Evolutionary conservation across 768 basidiomycete genomes (phyloP).

Genomic region (Leccinum disarticulatum): DNA sequence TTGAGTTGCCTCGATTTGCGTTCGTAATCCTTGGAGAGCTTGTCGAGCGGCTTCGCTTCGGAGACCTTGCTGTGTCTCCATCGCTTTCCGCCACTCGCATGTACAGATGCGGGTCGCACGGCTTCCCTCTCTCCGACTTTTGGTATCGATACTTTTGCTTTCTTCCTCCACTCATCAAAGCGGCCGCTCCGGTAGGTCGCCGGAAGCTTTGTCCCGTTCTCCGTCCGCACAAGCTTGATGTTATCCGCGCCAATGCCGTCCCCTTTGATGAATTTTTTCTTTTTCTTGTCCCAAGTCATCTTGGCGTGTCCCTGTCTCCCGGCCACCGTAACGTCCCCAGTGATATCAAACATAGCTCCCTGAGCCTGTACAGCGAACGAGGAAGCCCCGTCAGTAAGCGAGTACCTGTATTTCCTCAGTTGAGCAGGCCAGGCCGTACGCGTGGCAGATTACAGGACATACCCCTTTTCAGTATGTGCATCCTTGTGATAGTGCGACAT

Average conservation of each 20-base stretch:
- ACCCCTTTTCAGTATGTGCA: constrained; percentile 89
- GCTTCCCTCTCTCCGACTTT: constrained; percentile 81
- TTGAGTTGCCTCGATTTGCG: constrained; percentile 63
- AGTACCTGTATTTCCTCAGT: constrained; percentile 57
- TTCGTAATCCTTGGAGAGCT: constrained; percentile 68
- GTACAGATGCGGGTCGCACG: constrained; percentile 32
- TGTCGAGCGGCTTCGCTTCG: constrained; percentile 76
- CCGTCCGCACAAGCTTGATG: constrained; percentile 89
- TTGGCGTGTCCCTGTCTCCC: constrained; percentile 57
- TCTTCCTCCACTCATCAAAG: constrained; percentile 93
- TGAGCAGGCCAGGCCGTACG: not conserved
- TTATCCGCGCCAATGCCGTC: constrained; percentile 88
- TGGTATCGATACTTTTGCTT: constrained; percentile 70
- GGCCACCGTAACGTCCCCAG: constrained; percentile 63
- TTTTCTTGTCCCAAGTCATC: constrained; percentile 93
- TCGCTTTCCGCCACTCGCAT: constrained; percentile 47
- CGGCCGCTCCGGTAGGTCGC: constrained; percentile 91
- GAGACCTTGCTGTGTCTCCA: constrained; percentile 72
- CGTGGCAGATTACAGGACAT: constrained; percentile 22
- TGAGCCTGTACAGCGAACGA: constrained; percentile 84
- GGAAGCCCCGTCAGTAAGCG: constrained; percentile 82
- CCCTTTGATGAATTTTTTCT: constrained; percentile 89
- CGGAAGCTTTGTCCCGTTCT: constrained; percentile 88
- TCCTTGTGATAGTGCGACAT: constrained; percentile 91
- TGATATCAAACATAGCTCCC: constrained; percentile 77